Percentiles rank a stretch among this genome's conserved stretches.
Conservation (phyloP, 306 rosid species). For the Hippophae gyantsensis region DNA sequence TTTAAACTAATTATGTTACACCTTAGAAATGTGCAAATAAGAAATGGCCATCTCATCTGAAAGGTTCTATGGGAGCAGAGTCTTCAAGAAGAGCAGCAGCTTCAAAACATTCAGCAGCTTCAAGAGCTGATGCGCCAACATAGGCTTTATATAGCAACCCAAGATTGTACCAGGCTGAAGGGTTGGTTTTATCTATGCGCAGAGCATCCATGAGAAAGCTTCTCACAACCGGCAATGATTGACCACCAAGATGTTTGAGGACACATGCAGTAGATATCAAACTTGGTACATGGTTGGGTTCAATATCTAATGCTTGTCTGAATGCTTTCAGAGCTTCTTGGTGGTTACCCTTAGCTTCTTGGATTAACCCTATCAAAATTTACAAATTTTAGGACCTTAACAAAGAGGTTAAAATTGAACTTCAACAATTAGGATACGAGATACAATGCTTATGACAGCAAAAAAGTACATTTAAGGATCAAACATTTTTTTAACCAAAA, state of each 20-base stretch:
- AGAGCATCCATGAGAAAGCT: slow-evolving; percentile 81
- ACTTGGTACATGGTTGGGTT: slow-evolving; percentile 66
- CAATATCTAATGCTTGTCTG: slow-evolving; percentile 63
- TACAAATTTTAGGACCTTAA: slow-evolving; percentile 5
- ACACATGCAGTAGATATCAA: slow-evolving; percentile 73
- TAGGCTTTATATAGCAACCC: slow-evolving; percentile 71
- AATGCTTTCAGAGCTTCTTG: slow-evolving; percentile 70
- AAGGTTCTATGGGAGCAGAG: slow-evolving; percentile 72
- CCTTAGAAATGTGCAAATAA: neutral
- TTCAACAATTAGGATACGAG: neutral
- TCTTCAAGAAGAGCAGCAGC: slow-evolving; percentile 75
- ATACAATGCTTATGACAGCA: neutral
- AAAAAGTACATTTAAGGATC: no score
- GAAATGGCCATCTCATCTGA: slow-evolving; percentile 32
- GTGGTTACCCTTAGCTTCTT: slow-evolving; percentile 60
- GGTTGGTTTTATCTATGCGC: slow-evolving; percentile 59
- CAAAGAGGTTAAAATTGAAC: neutral
- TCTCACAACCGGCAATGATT: slow-evolving; percentile 56
- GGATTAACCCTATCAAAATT: slow-evolving; percentile 49
- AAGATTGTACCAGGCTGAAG: slow-evolving; percentile 88
- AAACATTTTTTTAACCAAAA: no score
- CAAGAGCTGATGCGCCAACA: slow-evolving; percentile 35
- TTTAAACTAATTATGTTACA: no score
- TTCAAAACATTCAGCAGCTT: slow-evolving; percentile 78
- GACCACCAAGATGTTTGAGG: slow-evolving; percentile 59